phyloP scores from a whole-genome alignment of 2,329 filamentous ascomycete species.

The Colletotrichum tofieldiae region DNA sequence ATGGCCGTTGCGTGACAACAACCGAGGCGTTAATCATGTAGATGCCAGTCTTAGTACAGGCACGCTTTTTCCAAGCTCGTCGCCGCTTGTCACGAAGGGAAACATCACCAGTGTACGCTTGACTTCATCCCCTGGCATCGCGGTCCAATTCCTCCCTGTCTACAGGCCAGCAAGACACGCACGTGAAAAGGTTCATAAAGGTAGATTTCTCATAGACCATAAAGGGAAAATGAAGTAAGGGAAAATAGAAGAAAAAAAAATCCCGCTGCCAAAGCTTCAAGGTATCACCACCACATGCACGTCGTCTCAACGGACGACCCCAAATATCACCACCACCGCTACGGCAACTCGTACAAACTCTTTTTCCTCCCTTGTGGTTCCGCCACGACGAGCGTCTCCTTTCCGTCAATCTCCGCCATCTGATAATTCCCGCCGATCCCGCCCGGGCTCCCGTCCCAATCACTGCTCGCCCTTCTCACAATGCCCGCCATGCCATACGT shows the following conservation, averaged over 20 bases:
- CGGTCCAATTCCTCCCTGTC: too few species aligned
- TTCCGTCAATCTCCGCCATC: slow-evolving; percentile 40
- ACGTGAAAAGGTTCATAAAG: background rate
- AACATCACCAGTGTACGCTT: too few species aligned
- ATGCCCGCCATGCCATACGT: slow-evolving; percentile 15
- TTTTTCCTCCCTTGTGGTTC: slow-evolving; percentile 30
- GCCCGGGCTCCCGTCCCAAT: slow-evolving; percentile 34
- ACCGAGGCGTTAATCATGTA: background rate
- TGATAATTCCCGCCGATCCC: slow-evolving; percentile 25
- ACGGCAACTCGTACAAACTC: slow-evolving; percentile 39
- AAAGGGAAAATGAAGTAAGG: background rate
- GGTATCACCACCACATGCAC: slow-evolving; percentile 14
- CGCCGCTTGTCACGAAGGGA: too few species aligned
- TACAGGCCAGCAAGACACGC: too few species aligned
- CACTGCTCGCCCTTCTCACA: slow-evolving; percentile 24
- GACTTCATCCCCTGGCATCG: too few species aligned
- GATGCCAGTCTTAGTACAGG: background rate
- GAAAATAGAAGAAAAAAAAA: background rate
- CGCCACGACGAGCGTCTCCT: slow-evolving; percentile 25
- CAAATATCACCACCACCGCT: background rate
- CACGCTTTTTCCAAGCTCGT: background rate
- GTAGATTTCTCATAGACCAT: slow-evolving; percentile 29
- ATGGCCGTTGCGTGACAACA: background rate
- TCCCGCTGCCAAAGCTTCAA: slow-evolving; percentile 28
- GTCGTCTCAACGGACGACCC: background rate